phyloP scores from a whole-genome alignment of 1,139 yeast genomes.

The Pichia cactophila region DNA sequence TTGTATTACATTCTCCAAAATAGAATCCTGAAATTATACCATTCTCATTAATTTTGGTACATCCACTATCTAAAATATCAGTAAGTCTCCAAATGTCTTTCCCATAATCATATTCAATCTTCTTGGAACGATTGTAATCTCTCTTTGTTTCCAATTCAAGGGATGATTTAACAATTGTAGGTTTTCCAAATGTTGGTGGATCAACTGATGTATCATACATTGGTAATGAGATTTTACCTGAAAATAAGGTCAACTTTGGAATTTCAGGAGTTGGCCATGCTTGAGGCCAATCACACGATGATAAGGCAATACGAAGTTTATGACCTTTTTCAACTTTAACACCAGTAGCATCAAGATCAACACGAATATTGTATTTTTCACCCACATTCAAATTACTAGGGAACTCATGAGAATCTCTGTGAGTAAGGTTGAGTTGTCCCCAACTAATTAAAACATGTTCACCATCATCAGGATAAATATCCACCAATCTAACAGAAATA shows the following conservation, averaged over 20 bases:
- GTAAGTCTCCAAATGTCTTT: conserved; percentile 26
- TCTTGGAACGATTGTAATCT: conserved; percentile 24
- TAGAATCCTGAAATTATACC: conserved; percentile 27
- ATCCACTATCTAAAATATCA: conserved; percentile 30
- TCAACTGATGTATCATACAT: conserved; percentile 14
- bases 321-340: conserved; percentile 30
- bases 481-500: conserved; percentile 32
- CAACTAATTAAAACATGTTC: conserved; percentile 33
- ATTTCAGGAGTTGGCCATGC: conserved; percentile 36
- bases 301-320: conserved; percentile 31
- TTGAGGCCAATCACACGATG: conserved; percentile 39
- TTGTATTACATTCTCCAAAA: conserved; percentile 31
- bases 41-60: conserved; percentile 22
- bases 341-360: conserved; percentile 34
- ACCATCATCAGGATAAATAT: conserved; percentile 29
- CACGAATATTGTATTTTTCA: conserved; percentile 27
- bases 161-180: conserved; percentile 25
- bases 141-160: conserved; percentile 27
- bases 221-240: conserved; percentile 27
- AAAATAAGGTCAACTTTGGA: conserved; percentile 27
- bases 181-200: conserved; percentile 26
- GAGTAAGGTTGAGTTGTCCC: conserved; percentile 38
- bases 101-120: conserved; percentile 26
- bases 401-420: conserved; percentile 33
- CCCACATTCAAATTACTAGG: conserved; percentile 30